These are phyloP conservation scores for Hyaloscypha bicolor DNA, from an alignment of 495 filamentous ascomycete genomes.

Conservation along the genomic window DNA sequence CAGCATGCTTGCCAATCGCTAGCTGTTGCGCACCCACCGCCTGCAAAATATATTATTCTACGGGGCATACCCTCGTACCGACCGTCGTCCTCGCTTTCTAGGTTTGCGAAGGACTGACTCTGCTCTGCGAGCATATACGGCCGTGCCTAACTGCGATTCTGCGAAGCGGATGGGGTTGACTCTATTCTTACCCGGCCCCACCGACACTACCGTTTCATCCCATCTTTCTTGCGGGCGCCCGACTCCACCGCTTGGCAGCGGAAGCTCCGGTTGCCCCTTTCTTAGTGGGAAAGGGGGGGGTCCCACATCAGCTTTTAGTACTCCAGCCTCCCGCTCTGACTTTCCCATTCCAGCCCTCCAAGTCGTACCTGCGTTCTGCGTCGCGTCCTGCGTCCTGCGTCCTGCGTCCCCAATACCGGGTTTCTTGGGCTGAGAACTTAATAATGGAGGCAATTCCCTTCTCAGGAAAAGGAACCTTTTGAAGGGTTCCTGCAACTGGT, in stretches of 20 bases:
- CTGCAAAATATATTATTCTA: not conserved
- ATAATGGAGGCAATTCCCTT: not conserved
- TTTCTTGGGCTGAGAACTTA: not conserved
- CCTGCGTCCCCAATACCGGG: not conserved
- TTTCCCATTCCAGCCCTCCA: too few relatives aligned
- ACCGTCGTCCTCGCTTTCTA: not conserved
- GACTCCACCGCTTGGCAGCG: not conserved
- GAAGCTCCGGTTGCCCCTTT: not conserved
- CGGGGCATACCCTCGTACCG: not conserved
- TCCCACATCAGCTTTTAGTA: not conserved
- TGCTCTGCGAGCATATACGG: not conserved
- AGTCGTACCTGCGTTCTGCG: not conserved
- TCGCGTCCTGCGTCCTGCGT: not conserved
- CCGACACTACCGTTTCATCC: not conserved
- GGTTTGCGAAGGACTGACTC: not conserved
- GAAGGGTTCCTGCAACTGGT: not conserved
- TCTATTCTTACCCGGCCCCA: not conserved
- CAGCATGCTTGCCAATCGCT: not conserved
- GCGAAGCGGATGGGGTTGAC: not conserved
- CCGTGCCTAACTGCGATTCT: not conserved
- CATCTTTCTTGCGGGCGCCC: not conserved
- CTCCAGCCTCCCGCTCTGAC: too few relatives aligned
- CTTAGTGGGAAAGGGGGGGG: not conserved
- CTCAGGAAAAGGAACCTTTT: not conserved
- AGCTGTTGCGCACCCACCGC: not conserved